Base-by-base conservation (phyloP, 2,329 filamentous ascomycete species). In the Coniochaeta hoffmannii region DNA sequence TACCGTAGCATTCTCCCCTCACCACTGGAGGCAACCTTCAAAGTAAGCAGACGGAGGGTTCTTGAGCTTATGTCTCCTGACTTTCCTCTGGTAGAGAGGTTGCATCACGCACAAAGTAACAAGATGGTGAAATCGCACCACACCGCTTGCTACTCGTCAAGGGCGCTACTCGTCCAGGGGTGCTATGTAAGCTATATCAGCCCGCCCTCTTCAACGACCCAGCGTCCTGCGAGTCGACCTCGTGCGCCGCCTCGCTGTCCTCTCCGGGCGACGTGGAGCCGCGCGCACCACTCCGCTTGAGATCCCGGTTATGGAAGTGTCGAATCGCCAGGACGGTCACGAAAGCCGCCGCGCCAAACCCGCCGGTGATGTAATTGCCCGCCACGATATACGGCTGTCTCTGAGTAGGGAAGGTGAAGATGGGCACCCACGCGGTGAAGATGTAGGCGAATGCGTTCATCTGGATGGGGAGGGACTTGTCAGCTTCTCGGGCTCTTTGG, bases 381-480 rank as follows among this genome's bases (percentile, higher is more conserved):
- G 63, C 55, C 1, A 66, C 63, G 38, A 66, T 66, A 53, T 63
- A 65, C 11, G 65, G 65, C 58, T 66, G 65, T 4, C 60, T 55
- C n/a, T 59, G 58, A n/a, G 65, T 59, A 8, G 64, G 64, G 31
- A 66, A 66, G 12, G 65, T 66, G 34, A 66, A 66, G 32, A 66
- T 66, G 4, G 62, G 59, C 1, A 66, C 57, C 65, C 64, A 66
- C 1, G 65, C 64, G n/a, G 60, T 61, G 56, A 66, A 66, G 11
- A 65, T 65, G 52, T 63, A 66, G 14, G 64, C 62, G 15, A 65
- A 65, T 0, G 62, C 62, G 26, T 65, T 66, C 64, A 66, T 66
- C 63, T 65, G n/a, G 10, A 15, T 38, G 12, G 9, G 22, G 11
- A 32, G 30, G 30, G 30, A 32, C 30, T 11, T 28, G 41, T 32